Evolutionary conservation across 768 basidiomycete genomes (phyloP).

Genomic region (Tricholoma saponaceum): DNA sequence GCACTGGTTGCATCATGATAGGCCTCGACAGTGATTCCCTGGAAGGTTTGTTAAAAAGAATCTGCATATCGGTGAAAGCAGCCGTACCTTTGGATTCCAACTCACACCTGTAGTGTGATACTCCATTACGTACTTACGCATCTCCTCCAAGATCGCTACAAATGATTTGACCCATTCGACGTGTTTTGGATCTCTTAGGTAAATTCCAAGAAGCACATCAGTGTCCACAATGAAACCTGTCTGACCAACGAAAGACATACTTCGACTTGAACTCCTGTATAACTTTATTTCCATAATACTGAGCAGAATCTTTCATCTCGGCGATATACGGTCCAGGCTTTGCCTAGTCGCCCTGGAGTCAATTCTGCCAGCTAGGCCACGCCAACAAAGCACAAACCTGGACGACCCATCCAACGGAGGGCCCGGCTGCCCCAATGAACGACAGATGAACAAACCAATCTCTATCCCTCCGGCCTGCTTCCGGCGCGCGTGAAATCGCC

Average conservation of each 20-base stretch:
- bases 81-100: constrained; percentile 79
- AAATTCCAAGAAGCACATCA: constrained; percentile 6
- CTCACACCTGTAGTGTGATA: constrained; percentile 80
- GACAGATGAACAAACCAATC: constrained; percentile 83
- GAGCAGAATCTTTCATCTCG: constrained; percentile 81
- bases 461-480: constrained; percentile 71
- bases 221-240: not conserved
- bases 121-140: constrained; percentile 80
- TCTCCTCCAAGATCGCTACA: constrained; percentile 65
- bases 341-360: constrained; percentile 39
- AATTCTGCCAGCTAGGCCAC: not conserved
- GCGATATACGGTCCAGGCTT: constrained; percentile 79
- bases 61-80: constrained; percentile 5
- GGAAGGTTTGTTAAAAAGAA: not conserved
- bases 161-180: constrained; percentile 85
- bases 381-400: constrained; percentile 46
- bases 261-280: constrained; percentile 93
- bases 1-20: constrained; percentile 40
- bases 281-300: constrained; percentile 87
- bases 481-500: constrained; percentile 77
- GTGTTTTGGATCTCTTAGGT: constrained; percentile 76
- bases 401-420: constrained; percentile 84
- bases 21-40: constrained; percentile 58
- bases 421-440: constrained; percentile 76
- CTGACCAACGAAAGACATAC: constrained; percentile 38